Evolutionary conservation across 805 yeast species (phyloP), one percentile per base, ranked within the genome.

Genomic region (Candida takata): DNA sequence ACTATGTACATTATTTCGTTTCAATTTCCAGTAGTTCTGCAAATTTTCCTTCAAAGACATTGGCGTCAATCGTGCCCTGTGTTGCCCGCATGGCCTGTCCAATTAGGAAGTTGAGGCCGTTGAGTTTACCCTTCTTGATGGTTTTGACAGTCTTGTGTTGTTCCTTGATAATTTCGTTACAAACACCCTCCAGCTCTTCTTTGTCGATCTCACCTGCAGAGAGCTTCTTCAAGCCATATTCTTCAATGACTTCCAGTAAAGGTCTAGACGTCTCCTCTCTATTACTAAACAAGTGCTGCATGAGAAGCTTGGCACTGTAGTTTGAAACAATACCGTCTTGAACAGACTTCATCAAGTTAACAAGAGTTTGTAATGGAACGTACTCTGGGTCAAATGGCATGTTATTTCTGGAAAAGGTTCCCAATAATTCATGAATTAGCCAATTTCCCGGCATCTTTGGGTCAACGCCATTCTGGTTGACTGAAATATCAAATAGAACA

Each of bases 71-170:
- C 33, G 60, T 60, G 2, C 97, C 97, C 45, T 78, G 82, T 2
- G 85, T 73, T 37, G 69, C 62, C 49, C 77, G 75, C 95, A 92
- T 85, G 14, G 86, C 94, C 52, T 74, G 74, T 1, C 97, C 97
- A 4, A 92, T 70, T 37, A 92, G 63, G 49, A 66, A 84, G 49
- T 86, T 84, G n/a, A 90, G 49, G 10, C 87, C 74, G 24, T 72
- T 73, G 28, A 61, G 58, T 44, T 73, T 75, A 11, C 47, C 47
- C 36, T 78, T 77, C 3, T 54, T 54, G 19, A 86, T 68, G 34
- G 72, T 73, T 14, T 64, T 58, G 3, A 83, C 84, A 13, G 80
- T 72, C 13, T 72, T 73, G 1, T 65, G 65, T 72, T 56, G 13
- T 52, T 65, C 18, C 41, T 53, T 8, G 65, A 62, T 30, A 29